Evolutionary conservation across 129 eudicot genomes (phyloP).

Genomic region (Helichrysum umbraculigerum): DNA sequence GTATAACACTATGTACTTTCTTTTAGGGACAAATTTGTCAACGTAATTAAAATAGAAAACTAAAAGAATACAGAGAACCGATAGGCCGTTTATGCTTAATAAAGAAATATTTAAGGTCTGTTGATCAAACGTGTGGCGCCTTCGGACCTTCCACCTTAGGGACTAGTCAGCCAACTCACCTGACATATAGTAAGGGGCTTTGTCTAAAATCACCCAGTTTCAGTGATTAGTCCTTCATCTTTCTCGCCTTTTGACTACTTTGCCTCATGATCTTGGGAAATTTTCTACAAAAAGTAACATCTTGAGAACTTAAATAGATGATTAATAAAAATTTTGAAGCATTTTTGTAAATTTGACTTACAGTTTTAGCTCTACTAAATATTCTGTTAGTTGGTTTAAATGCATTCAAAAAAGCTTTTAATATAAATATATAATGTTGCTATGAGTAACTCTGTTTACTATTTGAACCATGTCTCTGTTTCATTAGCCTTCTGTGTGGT

Average conservation of each 20-base stretch:
- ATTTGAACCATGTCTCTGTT: neutral
- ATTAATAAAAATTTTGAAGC: no score
- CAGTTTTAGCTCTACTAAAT: neutral
- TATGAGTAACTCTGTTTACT: constrained; percentile 4
- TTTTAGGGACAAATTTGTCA: neutral
- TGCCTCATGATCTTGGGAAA: no score
- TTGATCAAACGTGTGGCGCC: neutral
- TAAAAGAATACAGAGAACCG: neutral
- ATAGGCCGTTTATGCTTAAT: neutral
- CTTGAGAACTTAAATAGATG: neutral
- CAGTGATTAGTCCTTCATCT: neutral
- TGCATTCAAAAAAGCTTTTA: neutral
- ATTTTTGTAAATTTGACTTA: neutral
- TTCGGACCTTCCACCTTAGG: neutral
- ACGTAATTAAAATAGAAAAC: neutral
- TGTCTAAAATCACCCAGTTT: neutral
- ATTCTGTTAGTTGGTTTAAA: neutral
- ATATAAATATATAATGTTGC: neutral
- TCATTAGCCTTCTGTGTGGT: constrained; percentile 2
- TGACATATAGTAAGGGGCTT: neutral
- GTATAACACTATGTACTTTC: neutral
- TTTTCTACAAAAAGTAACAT: neutral
- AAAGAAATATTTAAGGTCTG: neutral
- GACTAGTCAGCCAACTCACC: neutral
- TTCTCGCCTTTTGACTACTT: neutral